phyloP scores from a whole-genome alignment of 2,329 filamentous ascomycete genomes.

The Sphaerulina vaccinii region DNA sequence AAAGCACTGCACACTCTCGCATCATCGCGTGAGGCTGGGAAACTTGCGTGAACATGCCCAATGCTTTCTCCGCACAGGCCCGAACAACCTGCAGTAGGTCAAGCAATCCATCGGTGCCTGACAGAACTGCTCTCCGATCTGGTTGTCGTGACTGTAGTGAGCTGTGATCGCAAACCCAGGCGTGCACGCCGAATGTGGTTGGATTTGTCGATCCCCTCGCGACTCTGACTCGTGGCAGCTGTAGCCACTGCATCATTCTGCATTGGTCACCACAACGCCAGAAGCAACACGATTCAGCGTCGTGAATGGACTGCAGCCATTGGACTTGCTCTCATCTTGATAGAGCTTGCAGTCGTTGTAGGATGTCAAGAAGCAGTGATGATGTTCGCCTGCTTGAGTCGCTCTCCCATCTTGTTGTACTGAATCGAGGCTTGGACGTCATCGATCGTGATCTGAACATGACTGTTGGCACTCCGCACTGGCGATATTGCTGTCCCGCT shows the following conservation, averaged over 20 bases:
- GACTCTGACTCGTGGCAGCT: slow-evolving; percentile 19
- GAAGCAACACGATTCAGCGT: slow-evolving; percentile 19
- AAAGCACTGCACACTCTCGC: slow-evolving; percentile 5
- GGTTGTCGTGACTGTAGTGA: slow-evolving; percentile 6
- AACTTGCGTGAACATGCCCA: slow-evolving; percentile 12
- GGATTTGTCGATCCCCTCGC: slow-evolving; percentile 13
- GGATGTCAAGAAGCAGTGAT: not conserved
- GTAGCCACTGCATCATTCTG: slow-evolving; percentile 20
- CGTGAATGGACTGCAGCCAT: slow-evolving; percentile 1
- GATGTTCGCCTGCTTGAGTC: slow-evolving; percentile 1
- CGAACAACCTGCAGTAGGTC: not conserved
- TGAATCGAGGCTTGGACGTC: slow-evolving; percentile 8
- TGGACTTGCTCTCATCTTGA: slow-evolving; percentile 3
- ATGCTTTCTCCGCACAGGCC: slow-evolving; percentile 6
- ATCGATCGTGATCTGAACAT: slow-evolving; percentile 1
- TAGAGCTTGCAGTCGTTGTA: slow-evolving; percentile 2
- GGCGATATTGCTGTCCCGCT: too few species aligned
- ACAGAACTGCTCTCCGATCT: slow-evolving; percentile 6
- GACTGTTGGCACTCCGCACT: too few species aligned
- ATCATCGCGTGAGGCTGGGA: slow-evolving; percentile 12
- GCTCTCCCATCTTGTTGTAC: not conserved
- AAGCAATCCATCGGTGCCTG: not conserved
- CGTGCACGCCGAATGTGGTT: slow-evolving; percentile 18
- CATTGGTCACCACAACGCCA: slow-evolving; percentile 5
- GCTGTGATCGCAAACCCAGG: slow-evolving; percentile 9